Evolutionary conservation across 768 basidiomycete genomes (phyloP).

Genomic region (Leccinum rimulosum): DNA sequence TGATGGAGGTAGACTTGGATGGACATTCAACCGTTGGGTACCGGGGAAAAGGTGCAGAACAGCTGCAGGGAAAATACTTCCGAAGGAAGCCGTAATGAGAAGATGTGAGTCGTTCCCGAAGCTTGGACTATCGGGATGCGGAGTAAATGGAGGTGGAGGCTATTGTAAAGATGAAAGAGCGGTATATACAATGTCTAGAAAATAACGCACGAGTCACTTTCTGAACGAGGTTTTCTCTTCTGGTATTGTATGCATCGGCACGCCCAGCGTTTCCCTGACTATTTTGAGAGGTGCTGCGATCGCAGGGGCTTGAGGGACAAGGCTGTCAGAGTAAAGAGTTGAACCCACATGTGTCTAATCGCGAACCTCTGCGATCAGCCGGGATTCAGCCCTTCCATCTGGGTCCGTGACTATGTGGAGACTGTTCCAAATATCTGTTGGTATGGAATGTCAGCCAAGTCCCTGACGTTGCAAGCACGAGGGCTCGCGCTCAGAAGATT

Average conservation of each 20-base stretch:
- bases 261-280: constrained; percentile 30
- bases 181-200: not conserved
- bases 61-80: constrained; percentile 69
- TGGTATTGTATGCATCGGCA: constrained; percentile 65
- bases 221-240: constrained; percentile 55
- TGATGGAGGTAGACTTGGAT: constrained; percentile 81
- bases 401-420: constrained; percentile 72
- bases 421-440: constrained; percentile 72
- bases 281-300: constrained; percentile 66
- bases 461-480: not conserved
- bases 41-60: constrained; percentile 62
- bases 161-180: constrained; percentile 31
- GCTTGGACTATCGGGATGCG: not conserved
- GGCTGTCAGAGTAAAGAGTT: not conserved
- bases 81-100: constrained; percentile 87
- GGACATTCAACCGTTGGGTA: constrained; percentile 72
- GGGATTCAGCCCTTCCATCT: constrained; percentile 43
- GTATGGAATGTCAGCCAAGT: constrained; percentile 10
- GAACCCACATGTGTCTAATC: constrained; percentile 51
- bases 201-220: constrained; percentile 54
- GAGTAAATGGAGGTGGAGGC: constrained; percentile 40
- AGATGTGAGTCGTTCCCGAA: constrained; percentile 45
- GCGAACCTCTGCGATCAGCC: constrained; percentile 55
- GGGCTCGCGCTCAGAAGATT: not conserved
- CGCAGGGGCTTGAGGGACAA: not conserved